These are phyloP conservation scores for Yamadazyma sp. DNA, from an alignment of 805 yeast genomes.

Conservation along the genomic window DNA sequence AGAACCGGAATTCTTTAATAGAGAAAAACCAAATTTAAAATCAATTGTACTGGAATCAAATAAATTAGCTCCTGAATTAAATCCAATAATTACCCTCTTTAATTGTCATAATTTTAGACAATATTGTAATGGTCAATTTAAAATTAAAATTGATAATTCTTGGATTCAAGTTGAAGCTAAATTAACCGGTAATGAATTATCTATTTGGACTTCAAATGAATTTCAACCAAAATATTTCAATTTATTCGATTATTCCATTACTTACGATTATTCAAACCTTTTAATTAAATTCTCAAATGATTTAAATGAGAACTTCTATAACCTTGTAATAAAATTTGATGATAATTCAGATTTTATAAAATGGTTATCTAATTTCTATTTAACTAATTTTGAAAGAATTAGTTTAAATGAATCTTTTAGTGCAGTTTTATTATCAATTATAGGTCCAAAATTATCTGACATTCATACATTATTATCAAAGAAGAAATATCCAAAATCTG, in stretches of 20 bases:
- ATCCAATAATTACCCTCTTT: slow-evolving; percentile 68
- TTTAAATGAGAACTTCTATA: slow-evolving; percentile 15
- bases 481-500: slow-evolving; percentile 46
- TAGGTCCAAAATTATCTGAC: slow-evolving; percentile 56
- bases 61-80: slow-evolving; percentile 56
- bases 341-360: slow-evolving; percentile 19
- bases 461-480: slow-evolving; percentile 53
- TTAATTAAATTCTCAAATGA: slow-evolving; percentile 13
- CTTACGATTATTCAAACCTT: slow-evolving; percentile 7
- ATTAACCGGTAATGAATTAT: slow-evolving; percentile 53
- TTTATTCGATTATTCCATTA: slow-evolving; percentile 39
- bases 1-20: slow-evolving; percentile 2
- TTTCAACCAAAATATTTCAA: slow-evolving; percentile 52
- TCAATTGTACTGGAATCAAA: slow-evolving; percentile 4
- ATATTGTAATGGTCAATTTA: slow-evolving; percentile 51
- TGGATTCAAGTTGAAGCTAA: slow-evolving; percentile 37
- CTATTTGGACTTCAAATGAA: slow-evolving; percentile 43
- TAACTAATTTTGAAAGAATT: slow-evolving; percentile 56
- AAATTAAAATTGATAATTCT: slow-evolving; percentile 16
- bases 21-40: slow-evolving; percentile 9
- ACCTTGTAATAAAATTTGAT: slow-evolving; percentile 23
- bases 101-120: slow-evolving; percentile 67
- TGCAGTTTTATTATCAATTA: slow-evolving; percentile 58
- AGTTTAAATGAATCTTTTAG: slow-evolving; percentile 62
- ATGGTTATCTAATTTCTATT: slow-evolving; percentile 49